Base-by-base conservation (phyloP, 2,329 filamentous ascomycete species). In the Cytospora schulzeri region DNA sequence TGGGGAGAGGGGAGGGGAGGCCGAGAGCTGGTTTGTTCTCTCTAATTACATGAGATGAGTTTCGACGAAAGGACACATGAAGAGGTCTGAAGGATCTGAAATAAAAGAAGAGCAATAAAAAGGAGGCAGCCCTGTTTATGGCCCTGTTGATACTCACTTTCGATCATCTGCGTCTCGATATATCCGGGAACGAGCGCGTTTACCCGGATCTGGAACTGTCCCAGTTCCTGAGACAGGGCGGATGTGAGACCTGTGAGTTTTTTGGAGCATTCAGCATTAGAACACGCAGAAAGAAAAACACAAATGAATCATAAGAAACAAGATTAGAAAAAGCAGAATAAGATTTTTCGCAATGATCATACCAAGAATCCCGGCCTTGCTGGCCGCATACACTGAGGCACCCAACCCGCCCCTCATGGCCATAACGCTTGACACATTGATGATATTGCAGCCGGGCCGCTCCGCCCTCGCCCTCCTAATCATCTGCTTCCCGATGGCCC, bases 131-230 rank as follows among this genome's bases (percentile, higher is more conserved):
- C 50, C 7, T 19, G 9, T 28, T 28, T 11, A 35, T 38, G 35
- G 35, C 28, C n/a, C n/a, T 22, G 29, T 15, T 26, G 26, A 31
- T 19, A 76, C 79, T 77, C 77, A 93, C 91, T 80, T 73, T 84
- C 77, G 69, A 90, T 92, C 91, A 96, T 96, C 56, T 87, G 84
- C 54, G 91, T 94, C 63, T 90, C 81, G 69, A 96, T 88, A 79
- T 94, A 96, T 8, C 92, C 92, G 1, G 92, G 92, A 51, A 94
- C 79, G 68, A 96, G 86, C 31, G 89, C 89, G 77, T 96, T 96
- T 55, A 91, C 89, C 33, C 93, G 83, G 64, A 96, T 83, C 57
- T 84, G 83, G 56, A 81, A 79, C 66, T 80, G 77, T 59, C 84
- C 85, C 70, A 88, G 76, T 76, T 92, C 88, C 57, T 78, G 81